A percentile compares a stretch with the other conserved stretches of the same genome.
These are phyloP conservation scores for Podospora pseudopauciseta DNA, from an alignment of 495 filamentous ascomycete species.

Conservation along the genomic window DNA sequence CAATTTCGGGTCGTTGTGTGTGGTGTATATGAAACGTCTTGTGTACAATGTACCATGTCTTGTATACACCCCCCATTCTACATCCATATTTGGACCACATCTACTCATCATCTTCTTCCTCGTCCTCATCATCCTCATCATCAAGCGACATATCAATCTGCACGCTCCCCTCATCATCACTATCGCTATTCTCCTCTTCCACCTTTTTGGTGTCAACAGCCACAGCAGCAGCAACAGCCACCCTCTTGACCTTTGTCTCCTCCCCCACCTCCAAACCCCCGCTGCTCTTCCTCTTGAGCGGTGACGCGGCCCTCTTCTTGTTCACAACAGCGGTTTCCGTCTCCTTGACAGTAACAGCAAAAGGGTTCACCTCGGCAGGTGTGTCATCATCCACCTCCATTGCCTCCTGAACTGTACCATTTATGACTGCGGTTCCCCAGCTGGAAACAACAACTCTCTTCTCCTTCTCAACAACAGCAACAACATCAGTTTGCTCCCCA, in stretches of 20 bases:
- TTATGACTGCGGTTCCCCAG: background rate
- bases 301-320: constrained; percentile 15
- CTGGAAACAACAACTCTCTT: background rate
- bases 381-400: constrained; percentile 14
- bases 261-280: constrained; percentile 24
- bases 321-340: background rate
- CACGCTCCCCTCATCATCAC: constrained; percentile 31
- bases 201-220: constrained; percentile 9
- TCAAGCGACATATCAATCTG: constrained; percentile 32
- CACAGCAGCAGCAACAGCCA: constrained; percentile 14
- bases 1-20: background rate
- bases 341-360: constrained; percentile 12
- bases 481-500: constrained; percentile 19
- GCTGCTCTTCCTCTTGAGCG: constrained; percentile 46
- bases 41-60: background rate
- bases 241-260: constrained; percentile 12
- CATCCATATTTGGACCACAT: background rate
- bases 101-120: constrained; percentile 15
- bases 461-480: constrained; percentile 21
- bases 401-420: background rate
- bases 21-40: background rate
- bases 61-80: background rate
- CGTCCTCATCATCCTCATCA: constrained; percentile 26
- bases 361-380: constrained; percentile 13
- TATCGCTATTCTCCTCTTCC: constrained; percentile 16